Conservation (phyloP, 2,329 filamentous ascomycete genomes). For the Colletotrichum brevisporum region DNA sequence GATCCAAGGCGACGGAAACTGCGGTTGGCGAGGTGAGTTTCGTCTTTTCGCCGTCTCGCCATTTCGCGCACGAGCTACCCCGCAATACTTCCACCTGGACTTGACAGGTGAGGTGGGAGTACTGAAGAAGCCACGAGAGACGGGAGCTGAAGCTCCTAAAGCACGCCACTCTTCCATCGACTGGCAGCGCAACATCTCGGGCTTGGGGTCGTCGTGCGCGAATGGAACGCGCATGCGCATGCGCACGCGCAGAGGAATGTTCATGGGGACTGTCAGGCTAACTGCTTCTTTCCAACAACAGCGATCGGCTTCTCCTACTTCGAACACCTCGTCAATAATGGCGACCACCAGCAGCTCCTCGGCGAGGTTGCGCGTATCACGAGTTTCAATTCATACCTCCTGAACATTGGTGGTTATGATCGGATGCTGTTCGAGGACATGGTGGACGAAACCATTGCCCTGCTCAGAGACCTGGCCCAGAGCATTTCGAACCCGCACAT, state of each 20-base stretch:
- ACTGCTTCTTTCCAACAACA: conserved; percentile 54
- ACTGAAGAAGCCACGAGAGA: neutral
- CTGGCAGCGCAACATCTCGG: neutral
- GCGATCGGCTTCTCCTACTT: conserved; percentile 95
- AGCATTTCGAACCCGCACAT: conserved; percentile 73
- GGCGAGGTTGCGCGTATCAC: conserved; percentile 81
- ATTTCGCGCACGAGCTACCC: conserved; percentile 29
- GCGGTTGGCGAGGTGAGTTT: conserved; percentile 93
- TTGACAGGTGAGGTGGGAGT: neutral
- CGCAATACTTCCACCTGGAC: conserved; percentile 31
- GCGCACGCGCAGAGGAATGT: too few relatives aligned
- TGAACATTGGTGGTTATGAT: conserved; percentile 78
- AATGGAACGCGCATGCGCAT: too few relatives aligned
- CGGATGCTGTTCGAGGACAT: conserved; percentile 85
- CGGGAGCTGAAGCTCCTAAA: neutral
- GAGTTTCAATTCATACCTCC: conserved; percentile 78
- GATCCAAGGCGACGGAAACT: conserved; percentile 93
- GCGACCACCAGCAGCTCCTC: conserved; percentile 75
- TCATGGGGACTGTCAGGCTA: conserved; percentile 10
- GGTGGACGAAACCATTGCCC: conserved; percentile 78
- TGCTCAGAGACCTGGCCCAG: conserved; percentile 75
- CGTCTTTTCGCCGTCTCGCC: conserved; percentile 20
- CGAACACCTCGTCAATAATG: conserved; percentile 81
- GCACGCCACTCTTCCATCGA: conserved; percentile 6
- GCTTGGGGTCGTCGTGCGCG: neutral